These are phyloP conservation scores for Pichia phayaonensis DNA, from an alignment of 805 yeast species.

Conservation along the genomic window DNA sequence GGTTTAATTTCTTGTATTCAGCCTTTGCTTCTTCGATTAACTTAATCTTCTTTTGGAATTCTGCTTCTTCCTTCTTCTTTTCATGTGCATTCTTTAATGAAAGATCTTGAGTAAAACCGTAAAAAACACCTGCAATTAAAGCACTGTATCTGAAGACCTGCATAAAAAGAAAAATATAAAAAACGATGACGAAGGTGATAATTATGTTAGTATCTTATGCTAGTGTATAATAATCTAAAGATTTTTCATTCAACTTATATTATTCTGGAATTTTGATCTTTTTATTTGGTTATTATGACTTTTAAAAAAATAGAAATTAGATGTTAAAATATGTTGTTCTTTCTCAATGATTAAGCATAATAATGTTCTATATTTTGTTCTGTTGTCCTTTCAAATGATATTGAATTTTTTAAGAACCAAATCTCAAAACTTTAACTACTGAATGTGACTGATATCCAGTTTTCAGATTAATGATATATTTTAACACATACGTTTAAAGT, in stretches of 20 bases:
- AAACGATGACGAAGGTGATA: too few relatives aligned
- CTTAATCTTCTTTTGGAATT: conserved; percentile 58
- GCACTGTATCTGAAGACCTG: conserved; percentile 91
- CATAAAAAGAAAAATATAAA: background rate
- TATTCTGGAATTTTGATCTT: too few relatives aligned
- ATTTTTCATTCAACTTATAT: too few relatives aligned
- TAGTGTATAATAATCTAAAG: too few relatives aligned
- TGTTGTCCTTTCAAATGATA: background rate
- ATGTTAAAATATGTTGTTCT: too few relatives aligned
- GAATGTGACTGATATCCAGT: background rate
- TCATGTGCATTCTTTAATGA: conserved; percentile 53
- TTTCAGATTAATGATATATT: background rate
- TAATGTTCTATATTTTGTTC: background rate
- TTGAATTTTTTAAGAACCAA: background rate
- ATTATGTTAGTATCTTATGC: background rate
- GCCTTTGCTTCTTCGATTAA: conserved; percentile 85
- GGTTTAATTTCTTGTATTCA: conserved; percentile 64
- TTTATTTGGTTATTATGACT: too few relatives aligned
- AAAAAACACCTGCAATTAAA: conserved; percentile 77
- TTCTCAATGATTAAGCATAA: too few relatives aligned
- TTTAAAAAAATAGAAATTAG: too few relatives aligned
- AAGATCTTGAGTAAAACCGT: conserved; percentile 83
- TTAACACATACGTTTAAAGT: conserved; percentile 38
- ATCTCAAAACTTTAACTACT: background rate
- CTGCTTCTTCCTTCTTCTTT: conserved; percentile 48